phyloP scores from a whole-genome alignment of 306 rosid genomes.

The Malus fusca region DNA sequence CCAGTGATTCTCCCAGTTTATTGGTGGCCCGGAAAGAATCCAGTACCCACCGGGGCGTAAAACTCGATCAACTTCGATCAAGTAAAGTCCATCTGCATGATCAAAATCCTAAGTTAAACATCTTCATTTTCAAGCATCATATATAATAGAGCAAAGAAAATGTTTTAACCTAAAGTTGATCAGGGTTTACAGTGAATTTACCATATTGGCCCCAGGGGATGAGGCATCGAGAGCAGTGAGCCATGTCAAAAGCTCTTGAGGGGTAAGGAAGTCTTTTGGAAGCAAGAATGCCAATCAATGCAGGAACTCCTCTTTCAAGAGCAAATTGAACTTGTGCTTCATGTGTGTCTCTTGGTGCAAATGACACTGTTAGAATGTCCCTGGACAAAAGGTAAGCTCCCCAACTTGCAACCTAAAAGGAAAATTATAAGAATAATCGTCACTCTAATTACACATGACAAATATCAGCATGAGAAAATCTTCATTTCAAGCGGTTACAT shows the following conservation, averaged over 20 bases:
- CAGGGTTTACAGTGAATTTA: slow-evolving; percentile 7
- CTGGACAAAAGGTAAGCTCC: slow-evolving; percentile 87
- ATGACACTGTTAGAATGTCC: slow-evolving; percentile 64
- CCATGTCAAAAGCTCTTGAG: slow-evolving; percentile 91
- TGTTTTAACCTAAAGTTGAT: neutral
- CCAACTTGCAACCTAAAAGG: slow-evolving; percentile 82
- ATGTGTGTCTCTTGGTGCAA: slow-evolving; percentile 94
- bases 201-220: slow-evolving; percentile 87
- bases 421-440: neutral
- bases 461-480: neutral
- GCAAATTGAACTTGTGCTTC: slow-evolving; percentile 96
- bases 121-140: neutral
- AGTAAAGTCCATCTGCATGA: slow-evolving; percentile 63
- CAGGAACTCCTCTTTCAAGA: slow-evolving; percentile 93
- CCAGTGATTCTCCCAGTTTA: slow-evolving; percentile 77
- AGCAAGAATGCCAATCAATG: slow-evolving; percentile 84
- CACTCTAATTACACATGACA: neutral
- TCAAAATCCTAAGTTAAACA: neutral
- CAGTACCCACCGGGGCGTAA: slow-evolving; percentile 96
- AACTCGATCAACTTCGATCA: slow-evolving; percentile 77
- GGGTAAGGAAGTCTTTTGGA: slow-evolving; percentile 92
- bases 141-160: neutral
- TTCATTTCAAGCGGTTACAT: neutral
- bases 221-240: slow-evolving; percentile 98
- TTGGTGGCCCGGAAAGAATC: slow-evolving; percentile 97